Base-by-base conservation (phyloP, 148 eudicot genomes). In the Talinum fruticosum region DNA sequence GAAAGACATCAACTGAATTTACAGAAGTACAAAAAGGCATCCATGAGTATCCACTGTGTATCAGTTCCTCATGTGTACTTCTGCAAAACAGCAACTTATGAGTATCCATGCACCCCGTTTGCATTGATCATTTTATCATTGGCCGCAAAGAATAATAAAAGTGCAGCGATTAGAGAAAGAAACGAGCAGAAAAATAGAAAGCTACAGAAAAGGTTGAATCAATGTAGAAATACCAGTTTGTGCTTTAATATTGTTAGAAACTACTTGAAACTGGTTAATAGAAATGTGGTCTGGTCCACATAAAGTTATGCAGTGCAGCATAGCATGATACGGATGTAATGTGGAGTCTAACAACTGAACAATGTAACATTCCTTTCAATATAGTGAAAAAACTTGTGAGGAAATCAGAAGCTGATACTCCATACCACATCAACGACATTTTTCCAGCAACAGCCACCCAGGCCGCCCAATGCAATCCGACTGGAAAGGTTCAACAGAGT, bases 131-230 rank as follows among this genome's bases (percentile, higher is more conserved):
- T 59, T 24, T 47, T n/a, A n/a, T n/a, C n/a, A 81, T 76, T 26
- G 83, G 79, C 83, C 76, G 83, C 66, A 75, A 81, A 49, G 37
- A 34, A 68, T 62, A 71, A 76, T 29, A 34, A 44, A 10, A 14
- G 18, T 26, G 59, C 45, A 8, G 65, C 59, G 8, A 32, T 4
- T 30, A 19, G 21, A 29, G 2, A 21, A 19, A 21, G 34, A 21
- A 36, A 34, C 76, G 14, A n/a, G 35, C 0, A 24, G 21, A 38
- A 57, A 35, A 5, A 2, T 26, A n/a, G 6, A 5, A 32, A n/a
- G 57, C 32, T 18, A 51, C 23, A 5, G 6, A 19, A 51, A 23
- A 16, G 21, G 57, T 51, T 3, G 57, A 19, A 51, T 51, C 57
- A 21, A 19, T 16, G 57, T 19, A 51, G n/a, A 49, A 51, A 1